phyloP scores from a whole-genome alignment of 106 monocot species.

The Xerophyta viscosa region DNA sequence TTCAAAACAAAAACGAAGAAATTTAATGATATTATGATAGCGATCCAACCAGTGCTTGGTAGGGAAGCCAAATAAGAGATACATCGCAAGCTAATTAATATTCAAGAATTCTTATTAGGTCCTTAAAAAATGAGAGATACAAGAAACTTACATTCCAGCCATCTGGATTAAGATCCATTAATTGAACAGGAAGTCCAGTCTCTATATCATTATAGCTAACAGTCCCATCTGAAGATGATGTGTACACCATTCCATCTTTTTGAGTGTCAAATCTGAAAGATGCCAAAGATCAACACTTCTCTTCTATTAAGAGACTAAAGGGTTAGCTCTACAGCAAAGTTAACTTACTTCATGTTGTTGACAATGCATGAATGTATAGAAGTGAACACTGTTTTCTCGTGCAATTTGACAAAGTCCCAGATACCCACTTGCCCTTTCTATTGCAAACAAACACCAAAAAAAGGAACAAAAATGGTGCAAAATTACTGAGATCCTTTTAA shows the following conservation, averaged over 20 bases:
- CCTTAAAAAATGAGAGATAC: too few species aligned
- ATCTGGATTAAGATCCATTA: slow-evolving; percentile 83
- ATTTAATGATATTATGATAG: too few species aligned
- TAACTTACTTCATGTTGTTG: slow-evolving; percentile 87
- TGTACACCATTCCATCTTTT: slow-evolving; percentile 58
- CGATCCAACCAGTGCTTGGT: too few species aligned
- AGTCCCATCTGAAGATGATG: slow-evolving; percentile 92
- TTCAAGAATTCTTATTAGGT: too few species aligned
- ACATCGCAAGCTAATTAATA: too few species aligned
- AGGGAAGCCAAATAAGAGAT: too few species aligned
- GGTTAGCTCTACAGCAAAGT: background rate
- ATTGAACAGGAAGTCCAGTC: slow-evolving; percentile 49
- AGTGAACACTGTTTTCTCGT: slow-evolving; percentile 73
- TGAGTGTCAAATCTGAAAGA: slow-evolving; percentile 50
- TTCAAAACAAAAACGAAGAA: too few species aligned
- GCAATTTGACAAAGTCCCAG: slow-evolving; percentile 75
- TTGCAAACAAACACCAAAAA: background rate
- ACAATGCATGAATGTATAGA: slow-evolving; percentile 83
- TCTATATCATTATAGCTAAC: slow-evolving; percentile 68
- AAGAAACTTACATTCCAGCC: slow-evolving; percentile 78
- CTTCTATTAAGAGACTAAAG: background rate
- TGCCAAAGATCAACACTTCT: background rate
- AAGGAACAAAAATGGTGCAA: background rate
- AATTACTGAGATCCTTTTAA: background rate
- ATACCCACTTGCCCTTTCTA: slow-evolving; percentile 93